phyloP scores from a whole-genome alignment of 495 filamentous ascomycete species.

The Jackrogersella multiformis region DNA sequence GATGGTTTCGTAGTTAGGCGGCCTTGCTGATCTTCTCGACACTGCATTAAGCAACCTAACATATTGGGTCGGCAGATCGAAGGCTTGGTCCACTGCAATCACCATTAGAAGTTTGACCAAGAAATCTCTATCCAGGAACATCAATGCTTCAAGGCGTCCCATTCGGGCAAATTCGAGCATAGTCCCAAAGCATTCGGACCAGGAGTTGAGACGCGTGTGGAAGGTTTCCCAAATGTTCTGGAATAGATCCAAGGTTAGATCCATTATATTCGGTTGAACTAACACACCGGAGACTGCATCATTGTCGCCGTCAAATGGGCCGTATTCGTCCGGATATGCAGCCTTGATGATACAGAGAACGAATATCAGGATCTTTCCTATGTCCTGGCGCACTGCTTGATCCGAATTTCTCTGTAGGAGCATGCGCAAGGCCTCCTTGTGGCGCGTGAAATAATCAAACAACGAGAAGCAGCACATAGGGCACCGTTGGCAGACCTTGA shows the following conservation, averaged over 20 bases:
- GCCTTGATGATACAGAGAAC: slow-evolving; percentile 63
- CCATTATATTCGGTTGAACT: slow-evolving; percentile 16
- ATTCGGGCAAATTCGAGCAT: slow-evolving; percentile 67
- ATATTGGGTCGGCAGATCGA: slow-evolving; percentile 55
- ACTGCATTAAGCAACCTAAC: slow-evolving; percentile 55
- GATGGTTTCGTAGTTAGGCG: slow-evolving; percentile 63
- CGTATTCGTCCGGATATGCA: slow-evolving; percentile 55
- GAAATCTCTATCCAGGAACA: slow-evolving; percentile 65
- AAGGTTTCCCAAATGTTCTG: slow-evolving; percentile 63
- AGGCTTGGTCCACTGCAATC: slow-evolving; percentile 65
- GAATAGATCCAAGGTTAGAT: slow-evolving; percentile 52
- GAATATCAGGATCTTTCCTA: slow-evolving; percentile 63
- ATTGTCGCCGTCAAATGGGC: slow-evolving; percentile 41
- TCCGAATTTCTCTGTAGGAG: slow-evolving; percentile 73
- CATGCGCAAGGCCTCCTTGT: slow-evolving; percentile 67
- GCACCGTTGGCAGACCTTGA: slow-evolving; percentile 63
- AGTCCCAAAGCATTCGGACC: slow-evolving; percentile 84
- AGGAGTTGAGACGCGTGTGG: slow-evolving; percentile 68
- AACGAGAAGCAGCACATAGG: slow-evolving; percentile 64
- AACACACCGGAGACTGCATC: slow-evolving; percentile 15
- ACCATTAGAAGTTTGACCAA: slow-evolving; percentile 68
- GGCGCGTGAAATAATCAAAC: slow-evolving; percentile 69
- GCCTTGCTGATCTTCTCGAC: slow-evolving; percentile 59
- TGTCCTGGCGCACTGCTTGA: slow-evolving; percentile 66
- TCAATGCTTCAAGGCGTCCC: slow-evolving; percentile 61